A percentile compares a stretch with the other conserved stretches of the same genome.
Conservation (phyloP, 345 rosid species). For the Citrus cavaleriei region DNA sequence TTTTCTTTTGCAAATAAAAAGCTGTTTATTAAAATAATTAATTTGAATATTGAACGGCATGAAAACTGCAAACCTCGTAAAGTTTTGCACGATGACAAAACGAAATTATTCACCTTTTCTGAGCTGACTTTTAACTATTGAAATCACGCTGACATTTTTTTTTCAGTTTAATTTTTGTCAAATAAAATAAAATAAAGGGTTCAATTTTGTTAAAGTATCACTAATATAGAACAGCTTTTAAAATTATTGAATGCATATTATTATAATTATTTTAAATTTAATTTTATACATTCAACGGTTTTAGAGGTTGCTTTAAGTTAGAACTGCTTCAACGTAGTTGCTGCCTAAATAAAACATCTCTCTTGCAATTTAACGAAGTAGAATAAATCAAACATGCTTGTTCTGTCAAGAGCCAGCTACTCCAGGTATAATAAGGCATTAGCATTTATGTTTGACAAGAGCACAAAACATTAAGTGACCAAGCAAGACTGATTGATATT, state of each 20-base stretch:
- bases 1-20: not conserved
- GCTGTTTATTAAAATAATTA: not conserved
- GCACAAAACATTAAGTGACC: not conserved
- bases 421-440: not conserved
- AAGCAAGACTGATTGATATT: not conserved
- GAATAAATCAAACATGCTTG: too few relatives aligned
- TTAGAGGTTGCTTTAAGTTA: accelerated
- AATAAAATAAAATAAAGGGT: not conserved
- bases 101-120: too few relatives aligned
- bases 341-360: not conserved
- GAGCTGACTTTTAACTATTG: not conserved
- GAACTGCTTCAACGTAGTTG: accelerated
- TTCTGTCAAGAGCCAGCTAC: not conserved
- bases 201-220: too few relatives aligned
- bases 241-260: accelerated
- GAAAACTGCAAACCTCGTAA: not conserved
- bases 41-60: not conserved
- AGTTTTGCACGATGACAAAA: too few relatives aligned
- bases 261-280: too few relatives aligned
- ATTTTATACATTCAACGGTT: too few relatives aligned
- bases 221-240: accelerated
- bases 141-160: not conserved
- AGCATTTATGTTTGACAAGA: not conserved
- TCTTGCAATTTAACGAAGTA: not conserved
- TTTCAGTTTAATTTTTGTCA: not conserved